These are phyloP conservation scores for Priceomyces melissophilus DNA, from an alignment of 805 yeast genomes.

Conservation along the genomic window DNA sequence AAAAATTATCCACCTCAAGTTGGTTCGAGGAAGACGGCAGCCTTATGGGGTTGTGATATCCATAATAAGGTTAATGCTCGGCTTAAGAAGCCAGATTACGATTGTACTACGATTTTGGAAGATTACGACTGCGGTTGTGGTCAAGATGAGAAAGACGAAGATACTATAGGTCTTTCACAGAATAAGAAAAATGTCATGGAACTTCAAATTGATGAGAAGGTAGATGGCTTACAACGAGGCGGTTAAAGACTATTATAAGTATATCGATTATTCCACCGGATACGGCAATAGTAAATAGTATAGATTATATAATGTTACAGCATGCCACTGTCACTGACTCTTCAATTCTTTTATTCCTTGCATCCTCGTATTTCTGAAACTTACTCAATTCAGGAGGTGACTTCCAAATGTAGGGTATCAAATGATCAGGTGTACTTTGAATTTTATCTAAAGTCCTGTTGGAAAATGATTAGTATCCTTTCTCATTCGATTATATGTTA, in stretches of 20 bases:
- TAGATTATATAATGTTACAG: conserved; percentile 26
- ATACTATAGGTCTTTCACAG: conserved; percentile 34
- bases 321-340: conserved; percentile 17
- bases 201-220: conserved; percentile 44
- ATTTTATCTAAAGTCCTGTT: conserved; percentile 39
- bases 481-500: not conserved
- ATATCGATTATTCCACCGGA: not conserved
- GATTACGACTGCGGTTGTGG: conserved; percentile 98
- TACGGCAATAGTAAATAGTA: conserved; percentile 3
- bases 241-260: conserved; percentile 15
- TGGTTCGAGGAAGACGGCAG: conserved; percentile 71
- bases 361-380: conserved; percentile 24
- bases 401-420: conserved; percentile 45
- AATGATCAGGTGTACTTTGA: conserved; percentile 43
- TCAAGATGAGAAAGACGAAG: conserved; percentile 56
- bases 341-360: conserved; percentile 6
- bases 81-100: conserved; percentile 67
- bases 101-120: conserved; percentile 79
- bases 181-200: conserved; percentile 40
- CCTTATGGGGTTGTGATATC: conserved; percentile 93
- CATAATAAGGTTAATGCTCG: conserved; percentile 83
- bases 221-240: conserved; percentile 46
- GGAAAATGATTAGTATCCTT: conserved; percentile 5
- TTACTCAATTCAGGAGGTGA: conserved; percentile 31
- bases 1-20: conserved; percentile 81